Percentiles rank a stretch among this genome's conserved stretches.
phyloP scores from a whole-genome alignment of 2,329 filamentous ascomycete species.

The Xylariaceae sp. region DNA sequence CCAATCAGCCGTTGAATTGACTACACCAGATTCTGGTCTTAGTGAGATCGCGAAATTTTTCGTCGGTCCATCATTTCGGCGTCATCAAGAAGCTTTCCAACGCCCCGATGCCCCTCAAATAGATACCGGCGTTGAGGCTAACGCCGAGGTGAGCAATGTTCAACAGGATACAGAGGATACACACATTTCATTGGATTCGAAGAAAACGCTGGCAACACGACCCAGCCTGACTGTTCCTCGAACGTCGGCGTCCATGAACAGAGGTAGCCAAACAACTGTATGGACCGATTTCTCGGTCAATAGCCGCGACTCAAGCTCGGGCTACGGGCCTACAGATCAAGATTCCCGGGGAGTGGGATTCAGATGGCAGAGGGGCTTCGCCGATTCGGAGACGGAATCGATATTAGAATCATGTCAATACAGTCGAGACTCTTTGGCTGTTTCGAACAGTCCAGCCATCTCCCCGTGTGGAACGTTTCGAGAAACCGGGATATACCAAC shows the following conservation, averaged over 20 bases:
- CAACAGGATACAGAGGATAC: constrained; percentile 22
- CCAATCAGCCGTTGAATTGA: constrained; percentile 21
- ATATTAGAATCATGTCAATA: constrained; percentile 26
- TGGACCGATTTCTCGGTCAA: constrained; percentile 58
- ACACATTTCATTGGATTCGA: constrained; percentile 28
- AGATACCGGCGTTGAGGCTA: constrained; percentile 14
- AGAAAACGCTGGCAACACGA: constrained; percentile 35
- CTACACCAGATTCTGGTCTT: constrained; percentile 24
- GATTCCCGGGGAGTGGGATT: constrained; percentile 23
- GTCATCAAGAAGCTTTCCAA: constrained; percentile 20
- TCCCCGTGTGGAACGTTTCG: constrained; percentile 31
- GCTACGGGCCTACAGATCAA: constrained; percentile 26
- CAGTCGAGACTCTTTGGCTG: constrained; percentile 27
- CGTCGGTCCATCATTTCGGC: constrained; percentile 27
- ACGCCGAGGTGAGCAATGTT: constrained; percentile 13
- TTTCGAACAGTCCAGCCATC: constrained; percentile 30
- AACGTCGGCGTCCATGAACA: constrained; percentile 39
- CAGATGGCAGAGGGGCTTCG: constrained; percentile 25
- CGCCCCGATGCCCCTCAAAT: constrained; percentile 13
- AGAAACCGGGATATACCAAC: constrained; percentile 22
- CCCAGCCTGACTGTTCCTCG: constrained; percentile 45
- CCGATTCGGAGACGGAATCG: constrained; percentile 28
- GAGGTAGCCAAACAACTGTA: constrained; percentile 50
- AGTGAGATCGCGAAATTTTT: constrained; percentile 31
- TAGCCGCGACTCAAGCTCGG: constrained; percentile 41